phyloP scores from a whole-genome alignment of 2,329 filamentous ascomycete genomes.

The Berkeleyomyces rouxiae region DNA sequence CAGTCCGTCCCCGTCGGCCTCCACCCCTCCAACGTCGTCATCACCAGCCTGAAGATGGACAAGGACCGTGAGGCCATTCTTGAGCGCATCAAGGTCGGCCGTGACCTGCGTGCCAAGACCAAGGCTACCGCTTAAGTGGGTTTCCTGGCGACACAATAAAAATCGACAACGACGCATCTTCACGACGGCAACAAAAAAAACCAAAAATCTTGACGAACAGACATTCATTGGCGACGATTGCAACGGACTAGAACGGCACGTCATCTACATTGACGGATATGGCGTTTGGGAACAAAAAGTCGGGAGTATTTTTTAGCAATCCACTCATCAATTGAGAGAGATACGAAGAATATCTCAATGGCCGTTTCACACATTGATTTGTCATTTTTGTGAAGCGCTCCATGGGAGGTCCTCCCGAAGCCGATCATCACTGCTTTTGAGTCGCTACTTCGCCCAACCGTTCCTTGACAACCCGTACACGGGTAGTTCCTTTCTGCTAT shows the following conservation, averaged over 20 bases:
- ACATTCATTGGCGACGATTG: slow-evolving; percentile 7
- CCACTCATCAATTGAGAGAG: slow-evolving; percentile 22
- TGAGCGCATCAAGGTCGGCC: slow-evolving; percentile 66
- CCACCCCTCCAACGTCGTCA: slow-evolving; percentile 90
- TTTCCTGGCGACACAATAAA: slow-evolving; percentile 1
- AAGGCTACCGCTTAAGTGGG: slow-evolving; percentile 35
- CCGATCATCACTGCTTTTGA: slow-evolving; percentile 4
- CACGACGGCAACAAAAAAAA: slow-evolving; percentile 7
- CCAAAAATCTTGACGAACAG: slow-evolving; percentile 8
- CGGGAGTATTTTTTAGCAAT: slow-evolving; percentile 9
- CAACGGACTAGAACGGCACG: slow-evolving; percentile 2
- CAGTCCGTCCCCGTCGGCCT: slow-evolving; percentile 90
- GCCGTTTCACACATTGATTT: slow-evolving; percentile 47
- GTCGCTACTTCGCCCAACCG: slow-evolving; percentile 1
- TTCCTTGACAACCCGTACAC: background rate
- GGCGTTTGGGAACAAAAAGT: slow-evolving; percentile 16
- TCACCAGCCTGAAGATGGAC: slow-evolving; percentile 98
- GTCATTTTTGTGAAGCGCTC: slow-evolving; percentile 48
- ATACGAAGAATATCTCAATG: slow-evolving; percentile 41
- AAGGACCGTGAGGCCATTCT: slow-evolving; percentile 85
- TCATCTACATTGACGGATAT: slow-evolving; percentile 1
- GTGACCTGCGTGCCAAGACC: slow-evolving; percentile 58
- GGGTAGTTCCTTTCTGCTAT: background rate
- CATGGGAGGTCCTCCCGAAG: slow-evolving; percentile 65
- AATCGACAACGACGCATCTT: background rate